A percentile compares a stretch with the other conserved stretches of the same genome.
Conservation (phyloP, 148 eudicot species). For the Gaultheria prostrata region DNA sequence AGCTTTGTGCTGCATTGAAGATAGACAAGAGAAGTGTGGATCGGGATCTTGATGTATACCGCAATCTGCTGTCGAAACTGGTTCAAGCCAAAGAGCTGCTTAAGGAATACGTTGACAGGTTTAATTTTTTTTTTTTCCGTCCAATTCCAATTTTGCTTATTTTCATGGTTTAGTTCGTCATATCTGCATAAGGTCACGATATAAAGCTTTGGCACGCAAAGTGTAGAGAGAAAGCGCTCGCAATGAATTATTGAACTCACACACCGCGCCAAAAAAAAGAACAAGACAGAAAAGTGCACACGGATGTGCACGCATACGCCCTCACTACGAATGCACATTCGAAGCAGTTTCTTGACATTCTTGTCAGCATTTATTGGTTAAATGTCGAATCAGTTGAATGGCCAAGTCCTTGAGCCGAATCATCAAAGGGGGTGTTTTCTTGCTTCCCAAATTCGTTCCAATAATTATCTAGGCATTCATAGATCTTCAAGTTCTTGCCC, state of each 20-base stretch:
- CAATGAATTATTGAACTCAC: not conserved
- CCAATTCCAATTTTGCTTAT: not conserved
- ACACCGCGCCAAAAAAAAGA: not conserved
- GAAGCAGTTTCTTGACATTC: not conserved
- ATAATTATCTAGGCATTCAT: not conserved
- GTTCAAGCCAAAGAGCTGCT: conserved; percentile 95
- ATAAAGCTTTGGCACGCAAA: not conserved
- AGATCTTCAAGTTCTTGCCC: not conserved
- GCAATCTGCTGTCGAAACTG: conserved; percentile 82
- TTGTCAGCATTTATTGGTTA: not conserved
- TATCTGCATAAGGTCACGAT: not conserved
- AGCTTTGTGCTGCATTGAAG: conserved; percentile 92
- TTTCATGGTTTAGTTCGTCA: not conserved
- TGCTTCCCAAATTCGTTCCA: not conserved
- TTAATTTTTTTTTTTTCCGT: conserved; percentile 8
- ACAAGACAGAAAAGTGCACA: not conserved
- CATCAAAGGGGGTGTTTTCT: not conserved
- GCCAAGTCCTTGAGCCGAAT: not conserved
- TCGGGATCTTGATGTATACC: conserved; percentile 94
- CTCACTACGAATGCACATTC: not conserved
- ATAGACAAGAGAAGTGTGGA: conserved; percentile 90
- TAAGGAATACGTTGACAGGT: conserved; percentile 92
- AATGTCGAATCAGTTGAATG: not conserved
- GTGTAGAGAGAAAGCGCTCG: not conserved
- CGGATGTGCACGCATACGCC: not conserved